Percentiles rank a stretch among this genome's conserved stretches.
Evolutionary conservation across 2,329 filamentous ascomycete species (phyloP).

Genomic region (Sarocladiaceae sp.): DNA sequence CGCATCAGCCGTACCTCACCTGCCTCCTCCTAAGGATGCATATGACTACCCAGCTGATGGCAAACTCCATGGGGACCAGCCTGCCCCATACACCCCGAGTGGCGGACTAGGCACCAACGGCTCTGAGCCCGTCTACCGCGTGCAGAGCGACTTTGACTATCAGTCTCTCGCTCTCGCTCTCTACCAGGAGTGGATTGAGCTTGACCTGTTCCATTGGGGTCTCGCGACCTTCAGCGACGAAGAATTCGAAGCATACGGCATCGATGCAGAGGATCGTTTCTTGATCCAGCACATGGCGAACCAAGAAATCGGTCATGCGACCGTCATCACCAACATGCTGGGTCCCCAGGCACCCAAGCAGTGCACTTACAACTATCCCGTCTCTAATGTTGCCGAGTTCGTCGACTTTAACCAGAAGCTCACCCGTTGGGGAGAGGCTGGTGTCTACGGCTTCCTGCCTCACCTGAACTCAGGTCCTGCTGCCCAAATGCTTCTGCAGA

Average conservation of each 20-base stretch:
- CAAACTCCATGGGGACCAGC: conserved; percentile 57
- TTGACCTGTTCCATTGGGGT: conserved; percentile 75
- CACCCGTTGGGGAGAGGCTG: conserved; percentile 74
- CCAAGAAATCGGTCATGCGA: conserved; percentile 73
- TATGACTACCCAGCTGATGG: conserved; percentile 69
- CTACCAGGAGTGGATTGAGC: conserved; percentile 80
- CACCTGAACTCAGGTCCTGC: conserved; percentile 73
- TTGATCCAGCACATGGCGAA: conserved; percentile 71
- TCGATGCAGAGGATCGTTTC: conserved; percentile 62
- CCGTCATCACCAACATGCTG: conserved; percentile 70
- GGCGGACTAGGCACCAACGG: conserved; percentile 75
- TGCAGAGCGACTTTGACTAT: conserved; percentile 78
- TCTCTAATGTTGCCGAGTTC: conserved; percentile 66
- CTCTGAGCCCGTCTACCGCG: conserved; percentile 67
- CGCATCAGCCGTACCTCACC: conserved; percentile 49
- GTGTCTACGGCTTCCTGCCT: conserved; percentile 73
- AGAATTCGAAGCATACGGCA: conserved; percentile 63
- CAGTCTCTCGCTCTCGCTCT: conserved; percentile 68
- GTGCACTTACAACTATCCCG: conserved; percentile 79
- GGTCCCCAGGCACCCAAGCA: conserved; percentile 63
- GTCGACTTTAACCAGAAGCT: conserved; percentile 81
- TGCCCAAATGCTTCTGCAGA: conserved; percentile 66
- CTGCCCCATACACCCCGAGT: conserved; percentile 64
- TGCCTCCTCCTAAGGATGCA: conserved; percentile 53
- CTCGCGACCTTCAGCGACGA: conserved; percentile 60